Base-by-base conservation (phyloP, 345 rosid genomes). In the Eucalyptus camaldulensis region DNA sequence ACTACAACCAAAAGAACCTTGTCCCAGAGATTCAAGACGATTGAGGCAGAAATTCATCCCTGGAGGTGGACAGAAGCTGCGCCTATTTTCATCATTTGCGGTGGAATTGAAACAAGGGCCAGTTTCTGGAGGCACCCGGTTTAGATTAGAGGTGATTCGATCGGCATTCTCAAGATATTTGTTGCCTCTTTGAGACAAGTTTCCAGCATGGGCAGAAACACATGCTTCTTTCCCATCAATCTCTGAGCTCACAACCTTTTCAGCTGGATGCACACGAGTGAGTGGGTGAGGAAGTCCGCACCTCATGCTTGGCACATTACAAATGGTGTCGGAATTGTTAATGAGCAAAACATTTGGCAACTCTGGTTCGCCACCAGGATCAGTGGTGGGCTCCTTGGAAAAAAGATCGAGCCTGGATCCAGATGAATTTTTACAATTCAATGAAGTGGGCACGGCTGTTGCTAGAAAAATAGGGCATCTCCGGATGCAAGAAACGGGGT, bases 31-130 rank as follows among this genome's bases (percentile, higher is more conserved):
- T 24, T 94, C 92, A 88, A 96, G 99, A 50, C 95, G 97, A 86
- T 96, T 97, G 87, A 97, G 91, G 92, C 94, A 96, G 50, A 88
- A 80, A 90, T 94, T 95, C 88, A 93, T 95, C 97, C 95, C 95
- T 89, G 97, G 95, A 80, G 95, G 87, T 44, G 87, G 90, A 60
- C 89, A 87, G 62, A 89, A 91, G 89, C 86, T 87, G 21, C 21
- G 72, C 87, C 40, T 47, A 58, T 85, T 49, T 53, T 91, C 92
- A 21, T 83, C 90, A 86, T 86, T 86, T 85, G 31, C 31, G 29
- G 58, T 51, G 24, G 86, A 76, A 90, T 89, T 90, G 60, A 88
- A 24, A 72, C 4, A 29, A 44, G 86, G 80, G 88, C 60, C 89
- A 89, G 89, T 89, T 47, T 89, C 92, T 47, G 89, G 86, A 83